Evolutionary conservation across 768 basidiomycete genomes (phyloP), one percentile per base, ranked within the genome.

Genomic region (Suillus variegatus): DNA sequence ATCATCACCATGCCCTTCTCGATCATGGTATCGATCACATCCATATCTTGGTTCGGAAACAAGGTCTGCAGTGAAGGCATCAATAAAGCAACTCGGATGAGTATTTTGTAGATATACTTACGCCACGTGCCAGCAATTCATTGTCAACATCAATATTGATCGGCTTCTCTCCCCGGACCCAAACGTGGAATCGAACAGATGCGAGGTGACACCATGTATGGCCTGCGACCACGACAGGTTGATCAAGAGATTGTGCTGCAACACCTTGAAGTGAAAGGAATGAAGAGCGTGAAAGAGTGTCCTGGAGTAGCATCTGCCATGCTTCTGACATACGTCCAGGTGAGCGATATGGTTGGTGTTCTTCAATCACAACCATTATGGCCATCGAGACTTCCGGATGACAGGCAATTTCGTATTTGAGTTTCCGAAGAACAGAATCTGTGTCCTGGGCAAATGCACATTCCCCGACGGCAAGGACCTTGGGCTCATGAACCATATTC

Each of bases 101-200:
- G 18, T 35, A 18, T 2, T 32, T 14, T 28, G 51, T 28, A 22
- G 5, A 16, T 20, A 35, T 14, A 41, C 60, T 64, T 61, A 67
- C 57, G 20, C 58, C 60, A 56, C 52, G n/a, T 16, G 40, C 47
- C n/a, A 7, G n/a, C 10, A 57, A 28, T 41, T 64, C 40, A 43
- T 3, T 22, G 25, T 44, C 40, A 9, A 25, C 12, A 46, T 40
- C 36, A 8, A 67, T 40, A 20, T 64, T 36, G 22, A 64, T 61
- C 13, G 40, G 40, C 8, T 41, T 41, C 2, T 41, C 13, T 7
- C 51, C 52, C 60, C 56, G 63, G 8, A 64, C 25, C 60, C 43
- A 56, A 4, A 67, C 41, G 36, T 55, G 62, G 55, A 64, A 67
- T n/a, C 64, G 51, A 20, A 49, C 49, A 44, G 57, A 52, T n/a